Percentiles rank a stretch among this genome's conserved stretches.
Evolutionary conservation across 225 moss, liverwort and hornwort genomes (phyloP).

Genomic region (Anthoceros angustus): DNA sequence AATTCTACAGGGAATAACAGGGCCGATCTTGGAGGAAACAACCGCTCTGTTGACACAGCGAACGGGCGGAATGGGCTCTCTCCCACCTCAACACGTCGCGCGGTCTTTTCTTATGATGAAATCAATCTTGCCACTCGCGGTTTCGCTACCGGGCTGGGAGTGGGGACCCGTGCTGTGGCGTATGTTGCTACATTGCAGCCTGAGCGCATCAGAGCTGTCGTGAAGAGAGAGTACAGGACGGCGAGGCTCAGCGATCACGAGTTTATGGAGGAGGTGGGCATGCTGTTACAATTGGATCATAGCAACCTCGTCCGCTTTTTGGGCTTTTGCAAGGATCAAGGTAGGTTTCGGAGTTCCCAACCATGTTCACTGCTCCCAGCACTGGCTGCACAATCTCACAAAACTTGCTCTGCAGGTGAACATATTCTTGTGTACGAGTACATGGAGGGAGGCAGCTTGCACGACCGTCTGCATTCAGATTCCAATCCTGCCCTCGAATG

Average conservation of each 20-base stretch:
- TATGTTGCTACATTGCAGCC: background rate
- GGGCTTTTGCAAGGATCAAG: constrained; percentile 1
- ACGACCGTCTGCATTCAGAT: background rate
- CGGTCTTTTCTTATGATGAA: background rate
- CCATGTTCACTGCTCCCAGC: background rate
- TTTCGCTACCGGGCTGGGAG: background rate
- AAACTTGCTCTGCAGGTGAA: background rate
- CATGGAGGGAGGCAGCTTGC: constrained; percentile 1
- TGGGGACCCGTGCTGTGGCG: background rate
- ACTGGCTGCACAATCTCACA: background rate
- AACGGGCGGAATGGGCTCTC: too few species aligned
- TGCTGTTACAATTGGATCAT: background rate
- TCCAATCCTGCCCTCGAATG: background rate
- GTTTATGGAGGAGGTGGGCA: background rate
- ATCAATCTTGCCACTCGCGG: background rate
- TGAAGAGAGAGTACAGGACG: background rate
- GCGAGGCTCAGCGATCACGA: background rate
- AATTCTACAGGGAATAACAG: too few species aligned
- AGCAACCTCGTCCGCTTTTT: background rate
- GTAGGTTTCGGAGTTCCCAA: background rate
- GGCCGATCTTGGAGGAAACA: too few species aligned
- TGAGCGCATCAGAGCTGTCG: background rate
- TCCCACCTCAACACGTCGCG: too few species aligned
- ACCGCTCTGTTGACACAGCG: too few species aligned
- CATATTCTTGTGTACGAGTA: constrained; percentile 2